phyloP scores from a whole-genome alignment of 495 filamentous ascomycete genomes.

The Aspergillus wentii region DNA sequence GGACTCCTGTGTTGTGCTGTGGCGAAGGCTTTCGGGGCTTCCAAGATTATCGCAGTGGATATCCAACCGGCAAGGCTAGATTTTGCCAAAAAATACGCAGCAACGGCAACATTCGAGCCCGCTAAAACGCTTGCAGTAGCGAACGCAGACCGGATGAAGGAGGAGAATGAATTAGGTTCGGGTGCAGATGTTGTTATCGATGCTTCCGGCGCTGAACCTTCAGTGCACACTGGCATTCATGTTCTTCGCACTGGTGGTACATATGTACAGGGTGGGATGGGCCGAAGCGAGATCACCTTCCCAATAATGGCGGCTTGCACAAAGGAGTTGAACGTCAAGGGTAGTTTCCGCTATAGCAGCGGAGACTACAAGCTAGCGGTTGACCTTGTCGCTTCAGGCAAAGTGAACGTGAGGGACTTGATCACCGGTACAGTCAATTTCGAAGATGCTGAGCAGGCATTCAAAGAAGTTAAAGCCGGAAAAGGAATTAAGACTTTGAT shows the following conservation, averaged over 20 bases:
- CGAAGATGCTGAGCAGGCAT: constrained; percentile 48
- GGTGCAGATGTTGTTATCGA: constrained; percentile 56
- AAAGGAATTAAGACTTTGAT: constrained; percentile 47
- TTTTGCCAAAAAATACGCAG: constrained; percentile 47
- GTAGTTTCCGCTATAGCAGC: constrained; percentile 50
- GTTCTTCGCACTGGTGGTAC: constrained; percentile 49
- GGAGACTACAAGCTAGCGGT: constrained; percentile 54
- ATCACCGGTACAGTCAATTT: constrained; percentile 51
- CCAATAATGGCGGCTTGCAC: constrained; percentile 54
- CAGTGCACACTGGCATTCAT: constrained; percentile 49
- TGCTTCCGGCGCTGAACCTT: constrained; percentile 50
- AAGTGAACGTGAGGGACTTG: constrained; percentile 44
- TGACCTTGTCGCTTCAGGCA: constrained; percentile 44
- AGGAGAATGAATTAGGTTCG: constrained; percentile 37
- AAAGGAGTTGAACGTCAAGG: constrained; percentile 48
- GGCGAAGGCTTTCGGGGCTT: constrained; percentile 47
- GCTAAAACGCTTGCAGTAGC: constrained; percentile 26
- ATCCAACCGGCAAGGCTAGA: constrained; percentile 46
- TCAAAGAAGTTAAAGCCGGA: constrained; percentile 40
- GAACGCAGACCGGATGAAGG: constrained; percentile 37
- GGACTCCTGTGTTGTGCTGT: constrained; percentile 52
- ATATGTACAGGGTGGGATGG: constrained; percentile 59
- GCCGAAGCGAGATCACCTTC: constrained; percentile 49
- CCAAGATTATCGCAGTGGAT: constrained; percentile 50
- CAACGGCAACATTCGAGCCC: constrained; percentile 39